Evolutionary conservation across 208 protist genomes (phyloP).

Genomic region (Crithidia expoeki): DNA sequence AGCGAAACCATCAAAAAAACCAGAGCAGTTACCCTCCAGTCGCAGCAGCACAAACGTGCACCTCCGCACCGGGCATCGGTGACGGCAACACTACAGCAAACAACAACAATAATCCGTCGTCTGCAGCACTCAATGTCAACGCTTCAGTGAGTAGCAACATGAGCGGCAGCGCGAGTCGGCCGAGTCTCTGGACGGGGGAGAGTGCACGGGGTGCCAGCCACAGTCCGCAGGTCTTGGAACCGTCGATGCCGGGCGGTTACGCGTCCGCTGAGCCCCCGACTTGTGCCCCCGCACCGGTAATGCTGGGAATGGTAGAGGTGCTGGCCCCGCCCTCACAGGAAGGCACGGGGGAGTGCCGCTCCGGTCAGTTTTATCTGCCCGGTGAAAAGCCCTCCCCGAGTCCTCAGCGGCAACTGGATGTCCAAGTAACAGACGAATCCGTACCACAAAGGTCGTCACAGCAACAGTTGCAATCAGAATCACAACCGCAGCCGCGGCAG

Average conservation of each 20-base stretch:
- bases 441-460: neutral
- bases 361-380: neutral
- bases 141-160: constrained; percentile 15
- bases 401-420: constrained; percentile 9
- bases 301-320: constrained; percentile 19
- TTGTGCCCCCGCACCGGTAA: constrained; percentile 20
- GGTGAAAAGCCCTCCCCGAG: constrained; percentile 14
- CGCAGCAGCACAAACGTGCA: neutral
- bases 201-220: constrained; percentile 23
- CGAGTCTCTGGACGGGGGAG: constrained; percentile 20
- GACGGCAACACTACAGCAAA: neutral
- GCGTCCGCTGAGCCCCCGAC: constrained; percentile 14
- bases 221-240: constrained; percentile 24
- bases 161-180: constrained; percentile 15
- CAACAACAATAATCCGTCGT: neutral
- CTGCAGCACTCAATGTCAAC: neutral
- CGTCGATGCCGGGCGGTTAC: constrained; percentile 16
- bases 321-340: neutral
- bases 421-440: neutral
- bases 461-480: neutral
- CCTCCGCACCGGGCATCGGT: neutral
- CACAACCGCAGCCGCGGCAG: neutral
- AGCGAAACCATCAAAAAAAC: neutral
- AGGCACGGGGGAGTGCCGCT: neutral
- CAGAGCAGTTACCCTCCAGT: neutral